These are phyloP conservation scores for Arabidopsis lyrata DNA, from an alignment of 441 rosid genomes.

Conservation along the genomic window DNA sequence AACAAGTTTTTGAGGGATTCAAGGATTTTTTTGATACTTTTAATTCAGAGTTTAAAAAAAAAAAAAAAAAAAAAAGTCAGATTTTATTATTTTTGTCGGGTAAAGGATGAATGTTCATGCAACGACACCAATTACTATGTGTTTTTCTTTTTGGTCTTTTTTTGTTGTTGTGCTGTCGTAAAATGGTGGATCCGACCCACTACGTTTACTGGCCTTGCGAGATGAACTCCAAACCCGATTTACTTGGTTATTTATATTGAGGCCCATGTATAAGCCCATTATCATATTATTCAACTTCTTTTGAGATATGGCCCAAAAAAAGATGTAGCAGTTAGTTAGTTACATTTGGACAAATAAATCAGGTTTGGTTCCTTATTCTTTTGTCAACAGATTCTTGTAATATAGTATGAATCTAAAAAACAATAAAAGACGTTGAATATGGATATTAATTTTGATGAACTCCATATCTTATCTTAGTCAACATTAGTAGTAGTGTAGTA, in stretches of 20 bases:
- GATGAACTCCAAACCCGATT: not conserved
- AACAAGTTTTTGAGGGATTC: constrained; percentile 5
- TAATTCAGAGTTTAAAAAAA: not conserved
- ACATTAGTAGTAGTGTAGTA: not conserved
- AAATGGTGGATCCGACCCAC: constrained; percentile 11
- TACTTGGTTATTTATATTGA: not conserved
- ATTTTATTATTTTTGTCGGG: constrained; percentile 43
- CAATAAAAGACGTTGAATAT: not conserved
- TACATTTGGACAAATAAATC: not conserved
- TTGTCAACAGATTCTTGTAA: no score
- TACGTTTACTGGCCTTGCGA: not conserved
- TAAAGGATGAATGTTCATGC: constrained; percentile 43
- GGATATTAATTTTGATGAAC: not conserved
- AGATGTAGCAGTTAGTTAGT: not conserved
- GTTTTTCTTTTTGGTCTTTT: not conserved
- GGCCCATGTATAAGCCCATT: not conserved
- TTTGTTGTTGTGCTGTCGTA: not conserved
- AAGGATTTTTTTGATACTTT: not conserved
- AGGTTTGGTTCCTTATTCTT: not conserved
- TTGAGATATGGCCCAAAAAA: not conserved
- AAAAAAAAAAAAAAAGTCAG: constrained; percentile 6
- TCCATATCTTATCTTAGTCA: no score
- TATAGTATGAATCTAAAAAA: not conserved
- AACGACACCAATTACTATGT: constrained; percentile 43
- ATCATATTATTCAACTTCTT: not conserved